phyloP scores from a whole-genome alignment of 305 asterid species.

The Fraxinus xanthoxyloides region DNA sequence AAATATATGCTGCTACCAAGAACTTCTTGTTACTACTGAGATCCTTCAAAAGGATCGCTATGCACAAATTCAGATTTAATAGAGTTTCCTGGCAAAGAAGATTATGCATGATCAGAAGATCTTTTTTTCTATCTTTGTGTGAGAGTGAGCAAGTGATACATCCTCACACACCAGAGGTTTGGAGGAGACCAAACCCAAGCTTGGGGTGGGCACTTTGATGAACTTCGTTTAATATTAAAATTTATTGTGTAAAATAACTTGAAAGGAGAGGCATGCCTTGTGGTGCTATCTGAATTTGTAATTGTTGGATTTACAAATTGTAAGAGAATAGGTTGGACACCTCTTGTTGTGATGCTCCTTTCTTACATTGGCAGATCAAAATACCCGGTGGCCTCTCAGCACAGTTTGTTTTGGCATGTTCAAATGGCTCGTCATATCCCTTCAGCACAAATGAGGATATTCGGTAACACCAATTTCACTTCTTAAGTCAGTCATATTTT shows the following conservation, averaged over 20 bases:
- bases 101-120: neutral
- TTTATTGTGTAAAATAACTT: neutral
- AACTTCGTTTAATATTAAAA: neutral
- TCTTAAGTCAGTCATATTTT: neutral
- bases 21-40: neutral
- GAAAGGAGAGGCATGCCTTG: no score
- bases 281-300: no score
- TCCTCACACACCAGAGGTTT: neutral
- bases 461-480: neutral
- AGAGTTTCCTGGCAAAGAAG: neutral
- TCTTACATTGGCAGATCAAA: conserved; percentile 60
- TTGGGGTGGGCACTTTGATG: neutral
- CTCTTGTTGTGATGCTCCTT: conserved; percentile 8
- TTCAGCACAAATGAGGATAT: conserved; percentile 68
- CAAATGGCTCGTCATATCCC: conserved; percentile 78
- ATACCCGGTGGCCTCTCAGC: conserved; percentile 78
- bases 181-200: neutral
- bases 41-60: neutral
- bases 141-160: neutral
- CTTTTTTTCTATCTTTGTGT: neutral
- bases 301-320: neutral
- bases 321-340: neutral
- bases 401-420: conserved; percentile 74
- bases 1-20: neutral
- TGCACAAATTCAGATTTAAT: neutral